phyloP scores from a whole-genome alignment of 495 filamentous ascomycete genomes.

The Aspergillus asperescens region DNA sequence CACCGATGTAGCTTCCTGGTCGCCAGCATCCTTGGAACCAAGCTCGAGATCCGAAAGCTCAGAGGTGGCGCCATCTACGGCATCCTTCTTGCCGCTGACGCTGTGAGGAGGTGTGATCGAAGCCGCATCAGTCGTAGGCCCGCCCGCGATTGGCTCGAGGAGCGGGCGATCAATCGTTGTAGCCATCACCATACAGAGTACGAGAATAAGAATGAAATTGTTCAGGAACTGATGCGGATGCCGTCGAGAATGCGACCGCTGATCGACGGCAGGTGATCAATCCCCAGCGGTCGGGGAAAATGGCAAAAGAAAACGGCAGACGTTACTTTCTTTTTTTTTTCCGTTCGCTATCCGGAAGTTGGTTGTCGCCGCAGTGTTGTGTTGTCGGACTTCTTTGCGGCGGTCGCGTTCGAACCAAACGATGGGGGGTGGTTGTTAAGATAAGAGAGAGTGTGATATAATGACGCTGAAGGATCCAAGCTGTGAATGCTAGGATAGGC shows the following conservation, averaged over 20 bases:
- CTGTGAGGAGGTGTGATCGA: slow-evolving; percentile 46
- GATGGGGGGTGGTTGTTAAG: not conserved
- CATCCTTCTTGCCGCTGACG: slow-evolving; percentile 41
- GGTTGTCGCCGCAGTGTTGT: slow-evolving; percentile 7
- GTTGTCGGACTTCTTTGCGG: not conserved
- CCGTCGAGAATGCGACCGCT: slow-evolving; percentile 47
- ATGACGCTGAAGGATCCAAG: slow-evolving; percentile 14
- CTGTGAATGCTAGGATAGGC: slow-evolving; percentile 12
- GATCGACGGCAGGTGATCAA: slow-evolving; percentile 40
- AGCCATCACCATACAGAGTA: slow-evolving; percentile 29
- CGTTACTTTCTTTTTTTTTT: not conserved
- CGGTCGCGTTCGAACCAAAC: not conserved
- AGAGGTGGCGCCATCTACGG: slow-evolving; percentile 38
- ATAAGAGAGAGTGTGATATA: slow-evolving; percentile 7
- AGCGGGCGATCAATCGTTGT: slow-evolving; percentile 30
- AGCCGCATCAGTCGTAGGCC: slow-evolving; percentile 27
- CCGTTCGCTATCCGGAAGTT: not conserved
- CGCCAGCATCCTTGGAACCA: slow-evolving; percentile 28
- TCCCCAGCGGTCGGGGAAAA: slow-evolving; percentile 48
- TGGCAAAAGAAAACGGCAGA: slow-evolving; percentile 8
- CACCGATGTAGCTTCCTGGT: slow-evolving; percentile 24
- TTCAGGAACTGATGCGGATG: slow-evolving; percentile 20
- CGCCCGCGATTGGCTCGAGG: slow-evolving; percentile 24
- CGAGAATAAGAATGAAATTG: slow-evolving; percentile 9
- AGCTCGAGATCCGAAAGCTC: slow-evolving; percentile 46